Evolutionary conservation across 805 yeast genomes (phyloP).

Genomic region (Candida dendrica): DNA sequence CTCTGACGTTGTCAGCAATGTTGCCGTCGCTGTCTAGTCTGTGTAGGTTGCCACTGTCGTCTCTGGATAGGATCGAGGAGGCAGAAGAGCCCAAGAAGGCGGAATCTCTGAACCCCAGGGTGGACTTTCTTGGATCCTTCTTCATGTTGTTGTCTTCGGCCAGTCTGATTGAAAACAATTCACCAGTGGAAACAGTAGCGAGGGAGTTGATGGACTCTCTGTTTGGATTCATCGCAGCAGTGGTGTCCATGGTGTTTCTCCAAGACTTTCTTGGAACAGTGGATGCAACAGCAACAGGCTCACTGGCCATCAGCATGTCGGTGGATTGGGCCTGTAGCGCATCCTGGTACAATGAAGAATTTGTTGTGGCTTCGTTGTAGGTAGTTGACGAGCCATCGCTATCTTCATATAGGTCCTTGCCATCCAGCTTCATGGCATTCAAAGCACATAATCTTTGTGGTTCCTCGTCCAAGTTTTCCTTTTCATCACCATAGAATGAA

Average conservation of each 20-base stretch:
- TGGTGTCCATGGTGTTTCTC: constrained; percentile 36
- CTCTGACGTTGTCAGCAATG: constrained; percentile 16
- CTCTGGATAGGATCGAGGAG: constrained; percentile 17
- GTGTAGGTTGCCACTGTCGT: constrained; percentile 21
- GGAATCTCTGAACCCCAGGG: constrained; percentile 33
- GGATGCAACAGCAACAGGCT: constrained; percentile 5
- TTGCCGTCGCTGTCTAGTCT: constrained; percentile 22
- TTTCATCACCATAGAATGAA: constrained; percentile 18
- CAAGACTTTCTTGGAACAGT: constrained; percentile 44
- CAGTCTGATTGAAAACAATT: constrained; percentile 69
- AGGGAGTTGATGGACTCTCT: constrained; percentile 66
- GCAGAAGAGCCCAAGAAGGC: constrained; percentile 26
- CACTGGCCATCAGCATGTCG: constrained; percentile 27
- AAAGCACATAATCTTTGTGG: constrained; percentile 38
- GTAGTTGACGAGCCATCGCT: constrained; percentile 41
- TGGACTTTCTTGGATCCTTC: constrained; percentile 36
- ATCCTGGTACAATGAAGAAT: constrained; percentile 28
- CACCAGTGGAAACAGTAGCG: constrained; percentile 82
- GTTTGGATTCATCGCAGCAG: constrained; percentile 16
- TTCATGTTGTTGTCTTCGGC: constrained; percentile 50
- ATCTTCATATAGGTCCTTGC: constrained; percentile 21
- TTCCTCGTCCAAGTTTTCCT: constrained; percentile 15
- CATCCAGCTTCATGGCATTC: constrained; percentile 46
- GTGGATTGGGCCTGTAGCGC: constrained; percentile 31
- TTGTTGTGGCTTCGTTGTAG: constrained; percentile 38